A percentile compares a stretch with the other conserved stretches of the same genome.
These are phyloP conservation scores for Rhazya stricta DNA, from an alignment of 257 asterid species.

Conservation along the genomic window DNA sequence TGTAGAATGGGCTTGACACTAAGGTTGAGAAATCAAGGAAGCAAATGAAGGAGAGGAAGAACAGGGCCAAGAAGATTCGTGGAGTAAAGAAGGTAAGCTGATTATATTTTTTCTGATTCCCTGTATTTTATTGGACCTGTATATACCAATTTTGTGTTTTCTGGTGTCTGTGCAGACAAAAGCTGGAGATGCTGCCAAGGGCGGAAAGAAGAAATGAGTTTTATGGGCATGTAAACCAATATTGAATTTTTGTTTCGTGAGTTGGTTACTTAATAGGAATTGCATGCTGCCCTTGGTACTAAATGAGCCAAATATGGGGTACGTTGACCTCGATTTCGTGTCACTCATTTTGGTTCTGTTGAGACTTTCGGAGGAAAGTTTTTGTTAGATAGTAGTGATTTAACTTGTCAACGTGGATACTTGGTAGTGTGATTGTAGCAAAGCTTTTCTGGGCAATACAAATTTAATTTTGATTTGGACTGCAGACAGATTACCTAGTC, in stretches of 20 bases:
- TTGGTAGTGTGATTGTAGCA: not conserved
- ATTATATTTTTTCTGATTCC: not conserved
- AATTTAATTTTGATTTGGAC: not conserved
- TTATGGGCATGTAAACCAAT: not conserved
- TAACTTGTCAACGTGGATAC: not conserved
- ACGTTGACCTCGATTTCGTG: not conserved
- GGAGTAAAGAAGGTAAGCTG: conserved; percentile 80
- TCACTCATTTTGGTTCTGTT: not conserved
- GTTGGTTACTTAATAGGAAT: not conserved
- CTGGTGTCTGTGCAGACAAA: conserved; percentile 45
- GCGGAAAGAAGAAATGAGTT: conserved; percentile 70
- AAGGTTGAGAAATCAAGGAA: conserved; percentile 91
- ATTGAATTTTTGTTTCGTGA: not conserved
- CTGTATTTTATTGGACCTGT: not conserved
- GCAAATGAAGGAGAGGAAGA: conserved; percentile 86
- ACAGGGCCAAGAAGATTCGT: conserved; percentile 80
- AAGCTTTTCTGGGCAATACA: not conserved
- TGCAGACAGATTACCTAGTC: too few species aligned
- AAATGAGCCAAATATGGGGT: not conserved
- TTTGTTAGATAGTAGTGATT: not conserved
- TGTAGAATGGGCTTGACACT: conserved; percentile 82
- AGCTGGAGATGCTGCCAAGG: conserved; percentile 84
- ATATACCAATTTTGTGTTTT: not conserved
- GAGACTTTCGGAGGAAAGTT: not conserved
- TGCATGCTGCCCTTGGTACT: not conserved